These are phyloP conservation scores for Plasmodium berghei DNA, from an alignment of 169 alveolate species.

Conservation along the genomic window DNA sequence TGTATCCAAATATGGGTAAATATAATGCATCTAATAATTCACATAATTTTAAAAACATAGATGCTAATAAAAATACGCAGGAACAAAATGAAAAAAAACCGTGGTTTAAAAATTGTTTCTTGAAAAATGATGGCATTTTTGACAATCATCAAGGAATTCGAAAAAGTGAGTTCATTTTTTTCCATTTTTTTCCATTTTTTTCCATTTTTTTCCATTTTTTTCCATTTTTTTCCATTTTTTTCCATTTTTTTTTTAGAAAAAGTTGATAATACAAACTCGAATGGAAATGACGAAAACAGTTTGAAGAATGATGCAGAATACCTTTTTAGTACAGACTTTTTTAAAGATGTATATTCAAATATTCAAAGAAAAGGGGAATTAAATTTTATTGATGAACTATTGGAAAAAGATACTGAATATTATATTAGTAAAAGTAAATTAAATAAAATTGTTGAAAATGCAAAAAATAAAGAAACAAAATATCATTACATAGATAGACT, in stretches of 20 bases:
- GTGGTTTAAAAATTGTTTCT: no score
- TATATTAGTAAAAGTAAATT: slow-evolving; percentile 57
- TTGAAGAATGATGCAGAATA: slow-evolving; percentile 66
- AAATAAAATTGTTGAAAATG: slow-evolving; percentile 58
- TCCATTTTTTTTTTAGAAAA: slow-evolving; percentile 1
- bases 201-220: neutral
- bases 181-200: no score
- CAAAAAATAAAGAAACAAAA: slow-evolving; percentile 63
- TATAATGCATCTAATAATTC: no score
- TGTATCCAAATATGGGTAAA: no score
- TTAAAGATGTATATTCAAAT: slow-evolving; percentile 46
- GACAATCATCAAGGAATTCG: no score
- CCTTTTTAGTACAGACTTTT: slow-evolving; percentile 40
- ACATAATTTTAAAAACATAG: no score
- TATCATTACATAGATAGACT: slow-evolving; percentile 69
- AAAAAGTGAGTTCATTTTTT: no score
- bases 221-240: no score
- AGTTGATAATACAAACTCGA: slow-evolving; percentile 21
- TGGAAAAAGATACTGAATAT: slow-evolving; percentile 36
- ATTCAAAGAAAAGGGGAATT: slow-evolving; percentile 62
- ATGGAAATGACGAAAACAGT: slow-evolving; percentile 29
- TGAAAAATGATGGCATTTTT: no score
- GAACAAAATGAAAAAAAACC: no score
- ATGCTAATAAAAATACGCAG: no score
- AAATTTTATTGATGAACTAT: slow-evolving; percentile 47